Evolutionary conservation across 345 rosid species (phyloP), one percentile per base, ranked within the genome.

Genomic region (Psidium friedrichsthalianum): DNA sequence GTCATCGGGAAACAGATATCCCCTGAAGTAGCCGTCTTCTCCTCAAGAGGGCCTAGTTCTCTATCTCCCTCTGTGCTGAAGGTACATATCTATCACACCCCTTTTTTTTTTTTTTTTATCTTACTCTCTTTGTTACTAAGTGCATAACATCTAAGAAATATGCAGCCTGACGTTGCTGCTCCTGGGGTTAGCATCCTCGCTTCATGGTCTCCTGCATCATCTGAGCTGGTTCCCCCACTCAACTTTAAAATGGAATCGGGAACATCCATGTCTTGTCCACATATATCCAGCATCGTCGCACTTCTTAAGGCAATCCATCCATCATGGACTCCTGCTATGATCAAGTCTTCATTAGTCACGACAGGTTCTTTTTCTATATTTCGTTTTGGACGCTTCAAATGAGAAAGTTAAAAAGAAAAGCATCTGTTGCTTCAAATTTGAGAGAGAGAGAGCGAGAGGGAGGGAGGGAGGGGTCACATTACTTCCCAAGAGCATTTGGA

Each of bases 221-320:
- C 88, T 40, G 27, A 7, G 8, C 52, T 16, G 13, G 74, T 84
- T 5, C 40, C 83, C 25, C 82, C 86, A 29, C 53, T 89, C 49
- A 85, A 84, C 87, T 93, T 91, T 83, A 88, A 87, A 40, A 29
- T 93, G 6, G 93, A 91, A 74, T 93, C 94, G 0, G 94, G 95
- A 81, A 93, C 94, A 40, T 92, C 95, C 85, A 93, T 93, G 94
- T 85, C 94, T 83, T 91, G 93, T 84, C 95, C 95, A 80, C 94
- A 92, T 85, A 53, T 93, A 81, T 88, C 94, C 7, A 94, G 94
- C 29, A 85, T 91, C 44, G 90, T 92, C 55, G 95, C 91, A 8
- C 94, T 93, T 57, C 89, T 92, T 58, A 91, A 90, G 86, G 85
- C 89, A 81, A 82, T 88, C 52, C 89, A 93, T 91, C 93, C 92